Base-by-base conservation (phyloP, 2,329 filamentous ascomycete genomes). In the Huntiella omanensis region DNA sequence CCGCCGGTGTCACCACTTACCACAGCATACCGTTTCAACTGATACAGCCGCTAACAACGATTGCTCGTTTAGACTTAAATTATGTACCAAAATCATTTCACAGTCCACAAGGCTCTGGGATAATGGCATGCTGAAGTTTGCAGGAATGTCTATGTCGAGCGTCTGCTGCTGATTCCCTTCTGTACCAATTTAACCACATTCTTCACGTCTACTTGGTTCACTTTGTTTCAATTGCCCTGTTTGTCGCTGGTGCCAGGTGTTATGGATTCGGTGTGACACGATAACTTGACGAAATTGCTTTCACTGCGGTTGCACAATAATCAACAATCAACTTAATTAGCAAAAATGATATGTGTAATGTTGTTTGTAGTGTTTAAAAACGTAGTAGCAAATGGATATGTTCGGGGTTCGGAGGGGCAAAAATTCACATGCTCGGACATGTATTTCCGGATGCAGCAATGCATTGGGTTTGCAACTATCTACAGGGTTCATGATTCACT, bases 181-280 rank as follows among this genome's bases (percentile, higher is more conserved):
- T 48, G 49, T 50, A 48, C 46, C 45, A 50, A 50, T 50, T 50
- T 50, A 48, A 48, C 46, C 43, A 50, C 46, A 50, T 49, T 48
- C 48, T 48, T 39, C 49, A 46, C 48, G 40, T 50, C 47, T 43
- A 43, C 41, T 50, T 45, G 17, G 46, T 39, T 48, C 33, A 28
- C 39, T 40, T 43, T 36, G 40, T 45, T 32, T 28, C 22, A 7
- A 28, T 10, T 28, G 22, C 22, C 22, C 33, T 37, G n/a, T 37
- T 32, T 37, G 38, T 40, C 17, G 19, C 38, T 19, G 8, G 15
- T 10, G 19, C 28, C 17, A 40, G 40, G 48, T 36, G 36, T 40
- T 40, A 34, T 37, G 42, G 16, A 16, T 16, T 37, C 40, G 33
- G 16, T 40, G 46, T 48, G 46, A 48, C 13, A 42, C 41, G 10